Base-by-base conservation (phyloP, 2,329 filamentous ascomycete genomes). In the Fusarium cyanostomum region DNA sequence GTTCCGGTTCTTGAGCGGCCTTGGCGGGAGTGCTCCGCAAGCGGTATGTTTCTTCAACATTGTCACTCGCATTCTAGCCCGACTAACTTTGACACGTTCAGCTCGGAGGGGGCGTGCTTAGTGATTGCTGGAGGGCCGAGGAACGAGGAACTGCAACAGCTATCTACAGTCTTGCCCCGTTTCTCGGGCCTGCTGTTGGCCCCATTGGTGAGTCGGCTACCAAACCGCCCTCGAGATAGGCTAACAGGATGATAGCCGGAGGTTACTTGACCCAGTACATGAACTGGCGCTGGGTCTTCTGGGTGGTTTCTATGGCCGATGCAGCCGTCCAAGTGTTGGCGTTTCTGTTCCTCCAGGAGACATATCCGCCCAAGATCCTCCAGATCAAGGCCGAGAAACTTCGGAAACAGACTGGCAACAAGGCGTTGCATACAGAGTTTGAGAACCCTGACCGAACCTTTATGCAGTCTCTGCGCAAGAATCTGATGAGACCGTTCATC, bases 1-100 rank as follows among this genome's bases (percentile, higher is more conserved):
- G 4, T 84, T 83, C 62, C 79, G 82, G 1, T 81, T 85, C 45
- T 65, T 84, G 7, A 78, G 78, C 59, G 83, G 82, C 5, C 56
- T 82, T 0, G 80, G 78, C 3, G 80, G 79, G 4, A 79, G 78
- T 26, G 78, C 79, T 2, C 79, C 80, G 7, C 76, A 82, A 65
- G 82, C 82, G 38, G 78, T 75, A 64, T 8, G 73, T 9, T 5
- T 18, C n/a, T 2, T 1, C 3, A 2, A 15, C 4, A 8, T 12
- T 11, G 1, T 28, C 4, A 8, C 8, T 2, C 1, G 2, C 1
- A 26, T 2, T 4, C 30, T 3, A 3, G 6, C 9, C 15, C 11
- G 5, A 21, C 49, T 63, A 24, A 63, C 10, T 2, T 45, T 10
- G 15, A 8, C 7, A 4, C 26, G 11, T 8, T 11, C 10, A 75